Evolutionary conservation across 2,329 filamentous ascomycete species (phyloP).

Genomic region (Paecilomyces sp.): DNA sequence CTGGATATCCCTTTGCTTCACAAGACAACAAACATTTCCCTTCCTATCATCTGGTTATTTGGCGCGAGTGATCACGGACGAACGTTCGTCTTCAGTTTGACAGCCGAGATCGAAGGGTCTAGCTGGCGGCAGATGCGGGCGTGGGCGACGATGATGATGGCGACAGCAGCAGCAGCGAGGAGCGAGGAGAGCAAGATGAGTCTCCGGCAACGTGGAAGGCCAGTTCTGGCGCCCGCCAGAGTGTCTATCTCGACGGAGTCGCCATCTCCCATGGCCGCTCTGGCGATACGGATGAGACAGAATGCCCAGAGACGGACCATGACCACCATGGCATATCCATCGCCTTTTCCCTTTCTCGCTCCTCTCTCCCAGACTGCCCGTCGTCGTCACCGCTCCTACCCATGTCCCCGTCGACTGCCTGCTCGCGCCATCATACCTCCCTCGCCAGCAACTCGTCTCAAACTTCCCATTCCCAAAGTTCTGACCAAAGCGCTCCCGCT

Average conservation of each 20-base stretch:
- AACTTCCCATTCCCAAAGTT: neutral
- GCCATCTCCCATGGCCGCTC: neutral
- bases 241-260: neutral
- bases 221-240: neutral
- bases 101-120: neutral
- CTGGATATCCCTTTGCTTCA: neutral
- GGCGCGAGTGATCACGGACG: neutral
- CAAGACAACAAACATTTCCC: neutral
- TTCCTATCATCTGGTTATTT: neutral
- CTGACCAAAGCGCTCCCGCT: neutral
- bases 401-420: neutral
- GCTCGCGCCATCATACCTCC: neutral
- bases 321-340: neutral
- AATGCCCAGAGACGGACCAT: neutral
- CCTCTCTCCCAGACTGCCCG: neutral
- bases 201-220: neutral
- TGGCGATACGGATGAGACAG: neutral
- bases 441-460: neutral
- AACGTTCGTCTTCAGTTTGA: neutral
- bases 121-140: neutral
- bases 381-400: neutral
- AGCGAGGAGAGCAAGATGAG: neutral
- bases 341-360: neutral
- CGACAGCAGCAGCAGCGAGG: neutral
- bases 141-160: neutral